Evolutionary conservation across 495 filamentous ascomycete species (phyloP).

Genomic region (Aspergillus campestris): DNA sequence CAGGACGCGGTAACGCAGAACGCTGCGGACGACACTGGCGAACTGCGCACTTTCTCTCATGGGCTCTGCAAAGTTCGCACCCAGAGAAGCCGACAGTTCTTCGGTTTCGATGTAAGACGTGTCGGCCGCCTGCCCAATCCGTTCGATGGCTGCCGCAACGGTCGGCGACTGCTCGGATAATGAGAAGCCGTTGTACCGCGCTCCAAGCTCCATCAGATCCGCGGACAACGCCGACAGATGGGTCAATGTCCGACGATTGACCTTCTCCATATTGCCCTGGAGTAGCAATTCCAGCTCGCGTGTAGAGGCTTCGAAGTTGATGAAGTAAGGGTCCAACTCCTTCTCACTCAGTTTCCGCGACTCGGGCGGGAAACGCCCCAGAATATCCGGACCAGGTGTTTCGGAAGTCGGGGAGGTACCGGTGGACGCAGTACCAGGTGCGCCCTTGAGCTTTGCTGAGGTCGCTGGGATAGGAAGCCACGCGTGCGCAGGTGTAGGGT

Average conservation of each 20-base stretch:
- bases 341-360: slow-evolving; percentile 69
- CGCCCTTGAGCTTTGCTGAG: slow-evolving; percentile 74
- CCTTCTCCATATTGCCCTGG: slow-evolving; percentile 89
- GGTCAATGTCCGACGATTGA: slow-evolving; percentile 80
- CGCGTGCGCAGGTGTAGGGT: slow-evolving; percentile 78
- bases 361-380: slow-evolving; percentile 77
- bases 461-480: slow-evolving; percentile 78
- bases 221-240: slow-evolving; percentile 75
- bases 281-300: slow-evolving; percentile 80
- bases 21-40: slow-evolving; percentile 82
- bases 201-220: slow-evolving; percentile 86
- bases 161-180: slow-evolving; percentile 81
- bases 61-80: slow-evolving; percentile 88
- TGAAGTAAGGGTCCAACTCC: slow-evolving; percentile 92
- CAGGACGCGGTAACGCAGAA: slow-evolving; percentile 77
- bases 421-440: slow-evolving; percentile 35
- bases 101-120: slow-evolving; percentile 94
- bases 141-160: slow-evolving; percentile 88
- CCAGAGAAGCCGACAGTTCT: slow-evolving; percentile 73
- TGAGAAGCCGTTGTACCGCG: slow-evolving; percentile 93
- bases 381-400: slow-evolving; percentile 53
- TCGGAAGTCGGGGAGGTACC: slow-evolving; percentile 49
- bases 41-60: slow-evolving; percentile 97
- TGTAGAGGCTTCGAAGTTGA: slow-evolving; percentile 78
- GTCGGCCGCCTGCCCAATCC: slow-evolving; percentile 88